These are phyloP conservation scores for Tetratostichococcus sp. DNA, from an alignment of 139 green algal species.

Conservation along the genomic window DNA sequence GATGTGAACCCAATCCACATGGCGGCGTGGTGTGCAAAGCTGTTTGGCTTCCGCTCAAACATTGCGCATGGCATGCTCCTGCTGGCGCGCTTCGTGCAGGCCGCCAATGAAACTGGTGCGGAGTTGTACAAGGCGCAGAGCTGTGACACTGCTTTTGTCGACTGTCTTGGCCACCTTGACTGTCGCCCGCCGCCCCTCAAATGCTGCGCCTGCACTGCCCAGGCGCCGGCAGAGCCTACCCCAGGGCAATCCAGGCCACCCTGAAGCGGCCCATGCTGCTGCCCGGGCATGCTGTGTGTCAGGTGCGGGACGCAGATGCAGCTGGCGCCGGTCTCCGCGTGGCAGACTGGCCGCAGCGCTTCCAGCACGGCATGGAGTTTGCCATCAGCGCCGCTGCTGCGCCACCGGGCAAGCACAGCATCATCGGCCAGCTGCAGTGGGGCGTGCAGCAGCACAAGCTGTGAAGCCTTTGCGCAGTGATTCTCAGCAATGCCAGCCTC, in stretches of 20 bases:
- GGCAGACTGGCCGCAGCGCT: not conserved
- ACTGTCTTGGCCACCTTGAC: no score
- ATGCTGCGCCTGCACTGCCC: not conserved
- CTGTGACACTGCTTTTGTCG: not conserved
- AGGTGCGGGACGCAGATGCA: not conserved
- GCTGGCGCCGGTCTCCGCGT: not conserved
- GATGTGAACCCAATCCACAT: conserved; percentile 23
- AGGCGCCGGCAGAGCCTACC: not conserved
- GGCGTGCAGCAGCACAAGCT: not conserved
- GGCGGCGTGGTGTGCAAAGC: conserved; percentile 1
- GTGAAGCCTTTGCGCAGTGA: not conserved
- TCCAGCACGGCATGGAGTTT: not conserved
- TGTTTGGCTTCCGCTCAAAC: conserved; percentile 20
- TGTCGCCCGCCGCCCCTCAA: no score
- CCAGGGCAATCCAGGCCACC: not conserved
- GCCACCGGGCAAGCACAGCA: not conserved
- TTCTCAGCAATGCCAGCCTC: no score
- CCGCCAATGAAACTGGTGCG: conserved; percentile 1
- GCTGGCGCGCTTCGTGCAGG: not conserved
- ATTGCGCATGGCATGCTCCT: conserved; percentile 19
- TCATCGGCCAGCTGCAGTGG: not conserved
- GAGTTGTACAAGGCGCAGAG: not conserved
- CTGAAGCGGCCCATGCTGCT: not conserved
- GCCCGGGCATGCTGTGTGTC: not conserved
- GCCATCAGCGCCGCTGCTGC: not conserved